Conservation (phyloP, 169 alveolate species). For the Plasmodium reichenowi region DNA sequence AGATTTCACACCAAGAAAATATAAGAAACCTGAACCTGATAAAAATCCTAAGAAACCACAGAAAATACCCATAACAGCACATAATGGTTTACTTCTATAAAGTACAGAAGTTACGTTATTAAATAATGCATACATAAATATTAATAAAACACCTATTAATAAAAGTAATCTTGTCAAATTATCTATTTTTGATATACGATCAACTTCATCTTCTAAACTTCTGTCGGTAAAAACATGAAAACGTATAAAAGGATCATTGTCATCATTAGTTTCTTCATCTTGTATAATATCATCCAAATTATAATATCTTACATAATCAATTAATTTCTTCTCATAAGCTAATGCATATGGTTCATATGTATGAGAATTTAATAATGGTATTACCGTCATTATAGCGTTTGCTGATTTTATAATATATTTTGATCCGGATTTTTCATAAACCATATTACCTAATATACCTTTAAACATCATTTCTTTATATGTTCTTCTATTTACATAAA, state of each 20-base stretch:
- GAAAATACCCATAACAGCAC: conserved; percentile 82
- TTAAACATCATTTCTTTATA: conserved; percentile 44
- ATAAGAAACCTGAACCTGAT: conserved; percentile 88
- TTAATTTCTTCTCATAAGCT: conserved; percentile 49
- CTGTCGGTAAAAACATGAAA: conserved; percentile 48
- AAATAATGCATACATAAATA: conserved; percentile 63
- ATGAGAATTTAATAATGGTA: conserved; percentile 16
- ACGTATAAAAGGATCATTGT: conserved; percentile 13
- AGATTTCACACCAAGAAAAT: conserved; percentile 83
- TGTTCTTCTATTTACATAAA: conserved; percentile 49
- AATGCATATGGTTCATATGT: conserved; percentile 57
- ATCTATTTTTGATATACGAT: conserved; percentile 51
- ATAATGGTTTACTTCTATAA: conserved; percentile 63
- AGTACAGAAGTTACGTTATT: conserved; percentile 66
- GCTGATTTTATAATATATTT: conserved; percentile 33
- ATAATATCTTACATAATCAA: conserved; percentile 50
- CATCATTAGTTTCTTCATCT: conserved; percentile 32
- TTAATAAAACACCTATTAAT: conserved; percentile 43
- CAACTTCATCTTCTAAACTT: conserved; percentile 73
- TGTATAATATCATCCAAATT: conserved; percentile 30
- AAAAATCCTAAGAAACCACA: conserved; percentile 88
- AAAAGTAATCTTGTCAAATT: conserved; percentile 39
- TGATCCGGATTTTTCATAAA: conserved; percentile 19
- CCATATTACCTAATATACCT: conserved; percentile 36
- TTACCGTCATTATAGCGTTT: conserved; percentile 20